A percentile compares a stretch with the other conserved stretches of the same genome.
Conservation (phyloP, 768 basidiomycete species). For the Phanerochaete carnosa region DNA sequence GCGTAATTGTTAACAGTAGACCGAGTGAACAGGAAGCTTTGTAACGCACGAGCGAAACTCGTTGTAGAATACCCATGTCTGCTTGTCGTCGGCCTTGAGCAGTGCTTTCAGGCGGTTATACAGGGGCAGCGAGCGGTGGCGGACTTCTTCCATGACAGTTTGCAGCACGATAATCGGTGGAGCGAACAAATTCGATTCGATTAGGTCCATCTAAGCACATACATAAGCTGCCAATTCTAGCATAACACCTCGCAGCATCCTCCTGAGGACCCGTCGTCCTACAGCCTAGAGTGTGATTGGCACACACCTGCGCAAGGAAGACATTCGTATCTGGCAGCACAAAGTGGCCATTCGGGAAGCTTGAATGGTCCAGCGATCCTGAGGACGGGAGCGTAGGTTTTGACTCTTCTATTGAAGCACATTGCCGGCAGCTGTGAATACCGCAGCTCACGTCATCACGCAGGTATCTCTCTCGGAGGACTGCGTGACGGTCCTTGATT, state of each 20-base stretch:
- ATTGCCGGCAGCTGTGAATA: conserved; percentile 64
- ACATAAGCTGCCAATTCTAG: conserved; percentile 3
- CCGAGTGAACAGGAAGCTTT: neutral
- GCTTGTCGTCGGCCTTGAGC: conserved; percentile 80
- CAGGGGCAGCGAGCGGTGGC: conserved; percentile 88
- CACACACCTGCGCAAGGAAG: conserved; percentile 75
- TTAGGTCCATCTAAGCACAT: conserved; percentile 79
- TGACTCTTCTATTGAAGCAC: conserved; percentile 33
- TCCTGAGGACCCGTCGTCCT: neutral
- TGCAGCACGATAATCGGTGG: conserved; percentile 88
- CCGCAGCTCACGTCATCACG: conserved; percentile 91
- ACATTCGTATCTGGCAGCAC: conserved; percentile 94
- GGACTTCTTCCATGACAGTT: conserved; percentile 94
- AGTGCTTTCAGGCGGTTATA: conserved; percentile 90
- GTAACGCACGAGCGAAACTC: conserved; percentile 75
- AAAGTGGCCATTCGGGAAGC: conserved; percentile 69
- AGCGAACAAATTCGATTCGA: conserved; percentile 73
- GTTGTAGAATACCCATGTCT: conserved; percentile 84
- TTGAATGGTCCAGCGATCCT: conserved; percentile 56
- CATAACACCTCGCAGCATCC: neutral
- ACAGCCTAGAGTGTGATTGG: neutral
- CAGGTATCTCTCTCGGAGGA: conserved; percentile 91
- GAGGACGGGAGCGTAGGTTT: conserved; percentile 50
- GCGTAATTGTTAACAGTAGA: conserved; percentile 2
- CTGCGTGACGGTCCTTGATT: conserved; percentile 27